Evolutionary conservation across 805 yeast genomes (phyloP).

Genomic region (Aciculoconidium aculeatum): DNA sequence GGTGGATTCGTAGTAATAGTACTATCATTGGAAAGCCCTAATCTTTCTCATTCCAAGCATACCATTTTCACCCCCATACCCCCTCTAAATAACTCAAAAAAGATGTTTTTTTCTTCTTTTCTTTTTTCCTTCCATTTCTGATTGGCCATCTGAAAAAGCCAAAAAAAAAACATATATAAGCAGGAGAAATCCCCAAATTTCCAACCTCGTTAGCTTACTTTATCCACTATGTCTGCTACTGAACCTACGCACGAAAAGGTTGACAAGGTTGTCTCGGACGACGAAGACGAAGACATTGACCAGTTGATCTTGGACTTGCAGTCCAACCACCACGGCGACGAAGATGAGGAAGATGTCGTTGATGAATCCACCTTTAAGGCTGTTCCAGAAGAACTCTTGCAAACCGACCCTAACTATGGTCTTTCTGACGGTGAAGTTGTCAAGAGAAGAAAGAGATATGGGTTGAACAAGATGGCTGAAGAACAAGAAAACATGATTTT

Average conservation of each 20-base stretch:
- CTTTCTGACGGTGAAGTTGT: slow-evolving; percentile 69
- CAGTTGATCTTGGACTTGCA: slow-evolving; percentile 76
- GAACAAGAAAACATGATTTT: slow-evolving; percentile 74
- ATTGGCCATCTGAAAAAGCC: neutral
- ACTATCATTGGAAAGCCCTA: too few species aligned
- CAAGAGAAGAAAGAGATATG: slow-evolving; percentile 85
- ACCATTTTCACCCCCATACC: neutral
- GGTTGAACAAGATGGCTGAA: slow-evolving; percentile 87
- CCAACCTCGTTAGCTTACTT: slow-evolving; percentile 3
- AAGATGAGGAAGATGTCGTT: slow-evolving; percentile 23
- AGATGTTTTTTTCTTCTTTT: slow-evolving; percentile 1
- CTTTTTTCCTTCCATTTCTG: neutral
- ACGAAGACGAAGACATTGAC: slow-evolving; percentile 50
- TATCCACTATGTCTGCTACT: slow-evolving; percentile 26
- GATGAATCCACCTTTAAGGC: slow-evolving; percentile 46
- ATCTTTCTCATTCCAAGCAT: neutral
- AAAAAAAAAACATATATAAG: slow-evolving; percentile 4
- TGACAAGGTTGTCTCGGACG: slow-evolving; percentile 46
- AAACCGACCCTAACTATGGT: slow-evolving; percentile 78
- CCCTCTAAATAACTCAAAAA: too few species aligned
- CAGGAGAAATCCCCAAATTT: slow-evolving; percentile 2
- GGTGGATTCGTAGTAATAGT: too few species aligned
- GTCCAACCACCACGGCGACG: slow-evolving; percentile 46
- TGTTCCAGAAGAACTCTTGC: slow-evolving; percentile 79
- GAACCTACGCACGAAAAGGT: slow-evolving; percentile 55